phyloP scores from a whole-genome alignment of 2,329 filamentous ascomycete genomes.

The Cytospora piceae region DNA sequence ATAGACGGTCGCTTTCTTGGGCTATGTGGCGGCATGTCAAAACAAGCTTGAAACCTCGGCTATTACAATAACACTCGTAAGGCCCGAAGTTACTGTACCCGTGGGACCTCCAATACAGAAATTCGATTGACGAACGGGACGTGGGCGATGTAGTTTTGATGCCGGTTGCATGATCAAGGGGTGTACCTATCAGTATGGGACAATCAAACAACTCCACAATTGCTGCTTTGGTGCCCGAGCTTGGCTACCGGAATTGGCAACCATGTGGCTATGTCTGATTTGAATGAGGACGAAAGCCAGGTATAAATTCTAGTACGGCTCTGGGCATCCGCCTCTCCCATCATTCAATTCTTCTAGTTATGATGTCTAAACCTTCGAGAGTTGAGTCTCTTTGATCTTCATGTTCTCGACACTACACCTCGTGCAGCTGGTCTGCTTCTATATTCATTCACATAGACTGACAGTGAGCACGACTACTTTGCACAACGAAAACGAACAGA shows the following conservation, averaged over 20 bases:
- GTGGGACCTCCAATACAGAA: background rate
- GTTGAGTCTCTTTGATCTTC: background rate
- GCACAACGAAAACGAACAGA: constrained; percentile 6
- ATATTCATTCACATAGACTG: no score
- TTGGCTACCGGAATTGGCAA: background rate
- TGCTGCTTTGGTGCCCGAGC: background rate
- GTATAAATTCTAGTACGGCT: no score
- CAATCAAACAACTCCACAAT: background rate
- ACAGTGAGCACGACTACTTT: constrained; percentile 9
- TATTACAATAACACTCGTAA: background rate
- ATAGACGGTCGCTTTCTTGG: no score
- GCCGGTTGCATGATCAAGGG: background rate
- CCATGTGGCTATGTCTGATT: background rate
- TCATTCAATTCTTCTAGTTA: no score
- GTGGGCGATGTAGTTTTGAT: background rate
- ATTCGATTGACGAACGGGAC: background rate
- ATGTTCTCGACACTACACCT: no score
- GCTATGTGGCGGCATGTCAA: no score
- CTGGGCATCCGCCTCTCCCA: no score
- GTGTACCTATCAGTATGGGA: background rate
- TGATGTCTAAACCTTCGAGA: no score
- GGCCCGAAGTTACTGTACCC: no score
- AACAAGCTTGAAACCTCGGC: background rate
- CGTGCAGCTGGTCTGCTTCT: no score
- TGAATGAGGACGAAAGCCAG: no score